A percentile compares a stretch with the other conserved stretches of the same genome.
These are phyloP conservation scores for Solanum raphanifolium DNA, from an alignment of 257 asterid species.

Conservation along the genomic window DNA sequence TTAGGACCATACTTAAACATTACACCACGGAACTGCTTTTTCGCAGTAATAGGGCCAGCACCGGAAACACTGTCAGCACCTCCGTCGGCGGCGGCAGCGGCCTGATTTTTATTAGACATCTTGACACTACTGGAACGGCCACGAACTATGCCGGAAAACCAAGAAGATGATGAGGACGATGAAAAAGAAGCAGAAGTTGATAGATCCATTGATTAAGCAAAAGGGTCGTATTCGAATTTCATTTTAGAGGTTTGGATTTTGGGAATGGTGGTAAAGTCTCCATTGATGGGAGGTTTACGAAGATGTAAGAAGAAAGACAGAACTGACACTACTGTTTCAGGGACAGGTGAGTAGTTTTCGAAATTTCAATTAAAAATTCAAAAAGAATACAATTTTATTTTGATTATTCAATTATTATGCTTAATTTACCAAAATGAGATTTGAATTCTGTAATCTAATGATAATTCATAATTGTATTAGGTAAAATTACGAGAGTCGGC, in stretches of 20 bases:
- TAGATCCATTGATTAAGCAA: slow-evolving; percentile 36
- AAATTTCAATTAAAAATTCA: background rate
- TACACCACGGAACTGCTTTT: slow-evolving; percentile 69
- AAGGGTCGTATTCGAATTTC: background rate
- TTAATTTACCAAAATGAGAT: background rate
- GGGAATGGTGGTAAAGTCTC: background rate
- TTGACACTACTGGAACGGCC: slow-evolving; percentile 52
- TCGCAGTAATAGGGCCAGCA: slow-evolving; percentile 51
- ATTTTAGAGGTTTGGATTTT: background rate
- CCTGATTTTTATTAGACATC: slow-evolving; percentile 25
- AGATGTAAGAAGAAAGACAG: background rate
- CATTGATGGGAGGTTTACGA: background rate
- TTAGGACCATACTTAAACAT: slow-evolving; percentile 82
- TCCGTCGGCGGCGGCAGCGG: slow-evolving; percentile 23
- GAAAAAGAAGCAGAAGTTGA: slow-evolving; percentile 42
- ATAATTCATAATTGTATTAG: no score
- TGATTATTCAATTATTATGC: background rate
- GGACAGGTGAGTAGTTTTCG: background rate
- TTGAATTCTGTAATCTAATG: background rate
- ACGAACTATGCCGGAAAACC: slow-evolving; percentile 85
- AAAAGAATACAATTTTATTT: background rate
- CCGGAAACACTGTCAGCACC: slow-evolving; percentile 23
- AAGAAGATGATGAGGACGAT: slow-evolving; percentile 38
- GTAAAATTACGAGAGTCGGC: no score
- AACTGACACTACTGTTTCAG: background rate